Conservation (phyloP, 345 rosid genomes). For the Brassica cretica region DNA sequence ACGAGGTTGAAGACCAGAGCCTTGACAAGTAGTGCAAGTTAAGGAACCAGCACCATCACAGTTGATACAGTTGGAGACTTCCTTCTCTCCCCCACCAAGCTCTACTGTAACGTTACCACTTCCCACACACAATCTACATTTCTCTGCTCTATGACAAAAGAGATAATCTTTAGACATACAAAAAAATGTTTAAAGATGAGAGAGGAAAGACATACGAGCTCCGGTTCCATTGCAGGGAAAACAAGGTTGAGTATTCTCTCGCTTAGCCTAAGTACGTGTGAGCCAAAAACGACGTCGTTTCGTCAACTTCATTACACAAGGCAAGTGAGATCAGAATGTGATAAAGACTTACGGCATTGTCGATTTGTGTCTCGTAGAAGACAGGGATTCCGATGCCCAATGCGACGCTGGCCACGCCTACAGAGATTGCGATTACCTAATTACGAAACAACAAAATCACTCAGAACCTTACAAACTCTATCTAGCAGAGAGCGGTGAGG, state of each 20-base stretch:
- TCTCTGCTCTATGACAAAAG: conserved; percentile 48
- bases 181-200: neutral
- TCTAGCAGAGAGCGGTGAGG: neutral
- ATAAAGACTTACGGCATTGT: conserved; percentile 63
- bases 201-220: conserved; percentile 63
- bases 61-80: conserved; percentile 75
- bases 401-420: conserved; percentile 80
- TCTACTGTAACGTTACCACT: conserved; percentile 65
- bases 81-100: conserved; percentile 78
- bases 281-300: neutral
- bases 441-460: neutral
- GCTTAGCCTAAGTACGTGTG: conserved; percentile 54
- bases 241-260: conserved; percentile 91
- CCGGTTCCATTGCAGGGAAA: conserved; percentile 93
- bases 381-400: conserved; percentile 82
- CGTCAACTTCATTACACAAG: neutral
- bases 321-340: neutral
- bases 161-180: neutral
- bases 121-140: conserved; percentile 85
- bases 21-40: conserved; percentile 97
- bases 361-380: conserved; percentile 82
- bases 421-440: conserved; percentile 73
- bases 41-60: conserved; percentile 83
- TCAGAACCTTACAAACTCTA: neutral
- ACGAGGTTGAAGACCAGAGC: conserved; percentile 92